Conservation (phyloP, 169 alveolate species). For the Eimeria maxima region DNA sequence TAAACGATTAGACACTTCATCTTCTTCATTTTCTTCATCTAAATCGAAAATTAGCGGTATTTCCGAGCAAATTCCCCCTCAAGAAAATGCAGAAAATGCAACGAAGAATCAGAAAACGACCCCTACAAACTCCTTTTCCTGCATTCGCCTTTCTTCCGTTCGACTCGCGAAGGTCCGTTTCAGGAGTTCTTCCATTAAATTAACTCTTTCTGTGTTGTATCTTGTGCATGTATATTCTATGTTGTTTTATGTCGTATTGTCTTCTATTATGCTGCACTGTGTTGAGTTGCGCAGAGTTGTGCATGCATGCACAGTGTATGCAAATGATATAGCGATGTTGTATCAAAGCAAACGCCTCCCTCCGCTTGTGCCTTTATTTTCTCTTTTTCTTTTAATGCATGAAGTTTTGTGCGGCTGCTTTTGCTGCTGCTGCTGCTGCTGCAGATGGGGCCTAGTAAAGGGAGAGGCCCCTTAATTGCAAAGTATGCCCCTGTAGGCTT, state of each 20-base stretch:
- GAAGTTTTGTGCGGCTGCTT: not conserved
- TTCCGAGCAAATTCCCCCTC: not conserved
- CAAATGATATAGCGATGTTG: too few relatives aligned
- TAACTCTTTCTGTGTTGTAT: too few relatives aligned
- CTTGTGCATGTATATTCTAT: too few relatives aligned
- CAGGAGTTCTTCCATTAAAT: not conserved
- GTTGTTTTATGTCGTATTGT: too few relatives aligned
- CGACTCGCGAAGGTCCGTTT: not conserved
- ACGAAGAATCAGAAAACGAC: not conserved
- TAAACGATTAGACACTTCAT: not conserved
- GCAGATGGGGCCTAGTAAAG: conserved; percentile 92
- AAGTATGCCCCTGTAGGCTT: conserved; percentile 92
- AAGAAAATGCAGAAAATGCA: not conserved
- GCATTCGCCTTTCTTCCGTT: not conserved
- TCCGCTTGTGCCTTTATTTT: too few relatives aligned
- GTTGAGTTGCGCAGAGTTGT: too few relatives aligned
- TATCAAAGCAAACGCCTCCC: too few relatives aligned
- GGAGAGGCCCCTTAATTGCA: conserved; percentile 93
- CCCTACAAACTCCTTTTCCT: not conserved
- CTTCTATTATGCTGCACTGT: not conserved
- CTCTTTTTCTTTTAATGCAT: too few relatives aligned
- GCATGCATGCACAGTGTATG: too few relatives aligned
- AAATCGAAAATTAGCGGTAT: not conserved
- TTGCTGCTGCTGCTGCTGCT: not conserved
- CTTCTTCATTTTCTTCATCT: not conserved